phyloP scores from a whole-genome alignment of 2,329 filamentous ascomycete genomes.

The Lasiodiplodia sp. region DNA sequence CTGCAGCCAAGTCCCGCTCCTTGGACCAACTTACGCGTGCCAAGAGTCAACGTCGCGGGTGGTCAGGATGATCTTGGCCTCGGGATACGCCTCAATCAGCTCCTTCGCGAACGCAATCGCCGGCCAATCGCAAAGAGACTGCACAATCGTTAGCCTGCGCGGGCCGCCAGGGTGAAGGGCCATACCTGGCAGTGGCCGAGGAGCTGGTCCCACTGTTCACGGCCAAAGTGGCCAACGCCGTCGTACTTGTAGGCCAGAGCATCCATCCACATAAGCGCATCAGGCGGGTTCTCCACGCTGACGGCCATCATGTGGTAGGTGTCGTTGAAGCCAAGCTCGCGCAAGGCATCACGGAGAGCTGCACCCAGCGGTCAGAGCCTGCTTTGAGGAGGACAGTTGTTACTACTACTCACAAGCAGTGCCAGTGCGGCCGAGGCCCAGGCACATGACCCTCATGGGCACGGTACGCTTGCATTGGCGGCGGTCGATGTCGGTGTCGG shows the following conservation, averaged over 20 bases:
- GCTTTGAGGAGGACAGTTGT: conserved; percentile 37
- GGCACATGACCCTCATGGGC: conserved; percentile 75
- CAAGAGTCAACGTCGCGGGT: conserved; percentile 40
- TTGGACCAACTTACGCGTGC: conserved; percentile 38
- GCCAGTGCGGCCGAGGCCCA: conserved; percentile 74
- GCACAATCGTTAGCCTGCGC: conserved; percentile 1
- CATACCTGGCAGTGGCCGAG: conserved; percentile 52
- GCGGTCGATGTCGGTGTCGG: conserved; percentile 72
- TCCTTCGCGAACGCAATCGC: conserved; percentile 40
- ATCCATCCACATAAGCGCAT: conserved; percentile 74
- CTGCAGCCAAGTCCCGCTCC: conserved; percentile 29
- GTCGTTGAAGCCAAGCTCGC: conserved; percentile 36
- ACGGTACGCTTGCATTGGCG: conserved; percentile 70
- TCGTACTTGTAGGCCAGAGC: conserved; percentile 70
- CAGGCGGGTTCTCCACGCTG: conserved; percentile 71
- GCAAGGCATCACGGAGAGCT: conserved; percentile 60
- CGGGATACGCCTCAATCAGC: conserved; percentile 42
- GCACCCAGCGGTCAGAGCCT: conserved; percentile 34
- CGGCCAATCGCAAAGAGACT: conserved; percentile 40
- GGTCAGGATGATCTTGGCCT: conserved; percentile 45
- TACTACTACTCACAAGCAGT: conserved; percentile 68
- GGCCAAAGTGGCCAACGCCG: conserved; percentile 57
- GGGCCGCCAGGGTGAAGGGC: background rate
- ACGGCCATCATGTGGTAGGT: conserved; percentile 68
- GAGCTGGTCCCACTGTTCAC: conserved; percentile 56